Evolutionary conservation across 2,329 filamentous ascomycete species (phyloP).

Genomic region (Aspergillus sp.): DNA sequence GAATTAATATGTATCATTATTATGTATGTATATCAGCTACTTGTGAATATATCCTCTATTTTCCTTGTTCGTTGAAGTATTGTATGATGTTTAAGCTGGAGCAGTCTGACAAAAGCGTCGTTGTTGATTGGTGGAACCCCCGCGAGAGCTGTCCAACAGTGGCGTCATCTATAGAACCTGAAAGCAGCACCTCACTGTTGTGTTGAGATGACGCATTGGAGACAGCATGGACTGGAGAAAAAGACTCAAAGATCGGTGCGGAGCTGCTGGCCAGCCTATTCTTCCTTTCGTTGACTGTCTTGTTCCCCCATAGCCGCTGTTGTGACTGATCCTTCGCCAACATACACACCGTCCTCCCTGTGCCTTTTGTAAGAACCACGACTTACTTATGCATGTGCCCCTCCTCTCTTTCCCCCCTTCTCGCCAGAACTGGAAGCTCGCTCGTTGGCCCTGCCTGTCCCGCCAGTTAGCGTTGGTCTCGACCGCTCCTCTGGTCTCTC

Average conservation of each 20-base stretch:
- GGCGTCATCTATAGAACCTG: background rate
- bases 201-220: slow-evolving; percentile 4
- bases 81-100: background rate
- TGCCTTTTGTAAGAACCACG: background rate
- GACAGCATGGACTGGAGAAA: background rate
- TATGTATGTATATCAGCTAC: background rate
- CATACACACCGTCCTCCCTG: background rate
- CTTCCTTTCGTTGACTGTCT: background rate
- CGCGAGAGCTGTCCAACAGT: background rate
- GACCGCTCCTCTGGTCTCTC: slow-evolving; percentile 1
- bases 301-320: background rate
- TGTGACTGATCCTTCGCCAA: background rate
- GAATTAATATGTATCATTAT: background rate
- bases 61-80: background rate
- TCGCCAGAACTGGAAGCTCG: slow-evolving; percentile 15
- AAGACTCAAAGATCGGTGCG: background rate
- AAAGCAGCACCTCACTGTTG: too few species aligned
- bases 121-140: slow-evolving; percentile 1
- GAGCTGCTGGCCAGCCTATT: background rate
- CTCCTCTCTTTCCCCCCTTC: slow-evolving; percentile 14
- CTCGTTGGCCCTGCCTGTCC: slow-evolving; percentile 4
- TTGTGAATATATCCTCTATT: background rate
- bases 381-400: slow-evolving; percentile 18
- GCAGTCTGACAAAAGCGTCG: background rate
- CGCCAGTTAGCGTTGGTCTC: slow-evolving; percentile 12